Percentiles rank a stretch among this genome's conserved stretches.
phyloP scores from a whole-genome alignment of 495 filamentous ascomycete genomes.

The Pyrenopolyporus hunteri region DNA sequence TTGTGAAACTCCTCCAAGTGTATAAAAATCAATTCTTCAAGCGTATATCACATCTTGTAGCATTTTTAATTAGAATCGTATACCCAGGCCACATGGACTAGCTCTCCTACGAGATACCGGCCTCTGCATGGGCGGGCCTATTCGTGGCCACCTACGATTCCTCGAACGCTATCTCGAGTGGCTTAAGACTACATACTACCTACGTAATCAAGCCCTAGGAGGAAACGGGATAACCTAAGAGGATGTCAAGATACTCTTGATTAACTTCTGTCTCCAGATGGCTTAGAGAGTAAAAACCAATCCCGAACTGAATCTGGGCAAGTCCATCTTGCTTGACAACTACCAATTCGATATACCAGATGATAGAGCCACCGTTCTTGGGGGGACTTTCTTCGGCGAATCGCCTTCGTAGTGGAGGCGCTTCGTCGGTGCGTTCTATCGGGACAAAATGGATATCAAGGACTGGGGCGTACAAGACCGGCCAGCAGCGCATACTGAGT shows the following conservation, averaged over 20 bases:
- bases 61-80: too few species aligned
- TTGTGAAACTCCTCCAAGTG: too few species aligned
- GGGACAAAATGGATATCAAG: background rate
- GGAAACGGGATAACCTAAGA: background rate
- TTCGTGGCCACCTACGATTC: background rate
- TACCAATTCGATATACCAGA: slow-evolving; percentile 1
- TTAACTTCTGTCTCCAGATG: background rate
- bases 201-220: slow-evolving; percentile 10
- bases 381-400: slow-evolving; percentile 6
- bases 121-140: too few species aligned
- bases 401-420: background rate
- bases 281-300: background rate
- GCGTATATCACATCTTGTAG: too few species aligned
- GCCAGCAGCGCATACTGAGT: background rate
- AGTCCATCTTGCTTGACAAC: slow-evolving; percentile 12
- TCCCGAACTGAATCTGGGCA: background rate
- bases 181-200: slow-evolving; percentile 8
- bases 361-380: slow-evolving; percentile 5
- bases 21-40: too few species aligned
- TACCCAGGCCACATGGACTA: too few species aligned
- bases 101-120: slow-evolving; percentile 16
- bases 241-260: background rate
- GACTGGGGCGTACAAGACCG: background rate
- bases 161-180: slow-evolving; percentile 1
- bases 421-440: background rate